Conservation (phyloP, 768 basidiomycete species). For the Paxillus involutus region DNA sequence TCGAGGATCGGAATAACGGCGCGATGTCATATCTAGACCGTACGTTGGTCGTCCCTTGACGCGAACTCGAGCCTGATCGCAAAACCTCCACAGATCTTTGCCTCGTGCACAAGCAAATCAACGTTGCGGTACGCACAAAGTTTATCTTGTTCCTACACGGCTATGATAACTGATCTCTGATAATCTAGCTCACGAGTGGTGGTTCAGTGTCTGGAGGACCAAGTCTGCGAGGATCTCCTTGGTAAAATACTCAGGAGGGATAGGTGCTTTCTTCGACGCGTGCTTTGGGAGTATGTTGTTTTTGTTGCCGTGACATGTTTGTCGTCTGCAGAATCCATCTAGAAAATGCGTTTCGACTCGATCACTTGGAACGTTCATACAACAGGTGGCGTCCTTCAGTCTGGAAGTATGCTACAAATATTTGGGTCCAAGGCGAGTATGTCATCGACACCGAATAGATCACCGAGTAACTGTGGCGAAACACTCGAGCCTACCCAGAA, state of each 20-base stretch:
- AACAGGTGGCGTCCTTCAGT: no score
- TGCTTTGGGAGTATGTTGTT: neutral
- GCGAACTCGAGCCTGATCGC: neutral
- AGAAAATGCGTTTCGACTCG: slow-evolving; percentile 17
- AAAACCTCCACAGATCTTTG: slow-evolving; percentile 25
- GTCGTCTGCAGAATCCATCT: slow-evolving; percentile 3
- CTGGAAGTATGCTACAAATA: slow-evolving; percentile 9
- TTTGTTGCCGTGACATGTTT: slow-evolving; percentile 5
- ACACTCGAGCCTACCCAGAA: slow-evolving; percentile 88
- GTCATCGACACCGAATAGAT: slow-evolving; percentile 85
- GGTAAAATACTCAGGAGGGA: slow-evolving; percentile 17
- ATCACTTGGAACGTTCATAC: slow-evolving; percentile 35
- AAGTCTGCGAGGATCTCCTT: slow-evolving; percentile 33
- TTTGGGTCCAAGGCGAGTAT: slow-evolving; percentile 64
- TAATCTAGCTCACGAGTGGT: slow-evolving; percentile 29
- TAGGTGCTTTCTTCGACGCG: neutral
- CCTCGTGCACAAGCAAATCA: slow-evolving; percentile 34
- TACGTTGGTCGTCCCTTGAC: slow-evolving; percentile 37
- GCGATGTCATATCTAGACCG: slow-evolving; percentile 90
- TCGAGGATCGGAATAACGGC: slow-evolving; percentile 98
- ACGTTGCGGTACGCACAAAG: slow-evolving; percentile 21
- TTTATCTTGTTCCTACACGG: neutral
- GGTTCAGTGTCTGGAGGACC: slow-evolving; percentile 24
- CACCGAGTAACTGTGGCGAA: slow-evolving; percentile 78
- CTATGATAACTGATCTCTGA: slow-evolving; percentile 3